Base-by-base conservation (phyloP, 768 basidiomycete genomes). In the Suillus spraguei region DNA sequence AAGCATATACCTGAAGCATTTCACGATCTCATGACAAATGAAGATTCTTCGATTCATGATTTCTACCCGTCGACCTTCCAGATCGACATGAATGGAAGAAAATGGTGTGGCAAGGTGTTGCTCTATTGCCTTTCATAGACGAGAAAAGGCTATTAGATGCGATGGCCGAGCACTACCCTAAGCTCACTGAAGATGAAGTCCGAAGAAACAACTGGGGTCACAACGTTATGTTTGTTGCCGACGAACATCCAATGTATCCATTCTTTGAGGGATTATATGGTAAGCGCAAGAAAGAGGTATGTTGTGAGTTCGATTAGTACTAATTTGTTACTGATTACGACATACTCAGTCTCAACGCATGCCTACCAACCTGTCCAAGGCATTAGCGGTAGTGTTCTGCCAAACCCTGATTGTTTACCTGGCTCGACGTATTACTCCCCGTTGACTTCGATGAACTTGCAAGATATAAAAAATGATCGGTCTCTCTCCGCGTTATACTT, bases 81-180 rank as follows among this genome's bases (percentile, higher is more conserved):
- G 69, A 90, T 99, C 71, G 97, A 99, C 76, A 99, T 99, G 97
- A 99, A 99, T 71, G 97, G 63, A 99, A 99, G 80, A 93, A 92
- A 78, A 98, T 99, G 96, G 83, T 92, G 8, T 99, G 97, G 97
- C 97, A 99, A 76, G 97, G 97, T 60, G 95, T 99, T 62, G 96
- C 97, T 0, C 80, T 99, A 10, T 81, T 99, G 24, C 96, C 97
- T 0, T 99, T 99, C 81, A 99, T 99, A 66, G 93, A 99, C 71
- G 83, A 89, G 73, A 83, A 83, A 61, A 85, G 95, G 39, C 78
- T 99, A 32, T 79, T 99, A 60, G 88, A 86, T 39, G 94, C 95
- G 4, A 94, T 99, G 90, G 84, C 81, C 9, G 74, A 81, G 14
- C 82, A 79, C 65, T 90, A 90, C 72, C 77, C 81, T 59, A 67